Evolutionary conservation across 345 rosid genomes (phyloP).

Genomic region (Odontarrhena argentea): DNA sequence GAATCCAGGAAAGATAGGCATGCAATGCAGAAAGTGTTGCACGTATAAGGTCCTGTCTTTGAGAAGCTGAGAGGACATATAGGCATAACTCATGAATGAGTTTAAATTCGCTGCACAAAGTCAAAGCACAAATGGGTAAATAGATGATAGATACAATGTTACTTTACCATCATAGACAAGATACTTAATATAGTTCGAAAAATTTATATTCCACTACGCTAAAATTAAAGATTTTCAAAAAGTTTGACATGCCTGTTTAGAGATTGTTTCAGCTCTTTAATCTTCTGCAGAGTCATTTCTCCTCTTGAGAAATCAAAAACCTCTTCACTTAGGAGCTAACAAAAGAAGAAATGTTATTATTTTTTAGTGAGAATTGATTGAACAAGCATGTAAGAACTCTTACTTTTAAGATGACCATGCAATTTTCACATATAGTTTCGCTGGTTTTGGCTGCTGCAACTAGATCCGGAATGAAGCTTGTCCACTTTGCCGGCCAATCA

Average conservation of each 20-base stretch:
- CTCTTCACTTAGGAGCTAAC: constrained; percentile 95
- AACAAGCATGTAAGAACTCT: constrained; percentile 29
- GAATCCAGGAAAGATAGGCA: constrained; percentile 99
- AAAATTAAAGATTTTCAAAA: neutral
- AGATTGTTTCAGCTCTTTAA: constrained; percentile 97
- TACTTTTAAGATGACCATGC: constrained; percentile 96
- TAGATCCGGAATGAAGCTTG: constrained; percentile 96
- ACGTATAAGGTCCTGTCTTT: constrained; percentile 90
- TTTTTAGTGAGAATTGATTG: constrained; percentile 15
- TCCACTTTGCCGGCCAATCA: constrained; percentile 99
- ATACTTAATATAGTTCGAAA: neutral
- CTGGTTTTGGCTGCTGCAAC: constrained; percentile 99
- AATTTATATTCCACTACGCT: neutral
- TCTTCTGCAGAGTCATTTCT: constrained; percentile 96
- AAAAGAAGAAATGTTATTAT: constrained; percentile 25
- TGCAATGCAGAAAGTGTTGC: constrained; percentile 95
- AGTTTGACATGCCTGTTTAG: constrained; percentile 64
- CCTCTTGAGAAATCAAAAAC: constrained; percentile 99
- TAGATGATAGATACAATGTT: constrained; percentile 20
- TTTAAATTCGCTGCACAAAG: constrained; percentile 84
- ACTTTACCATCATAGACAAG: constrained; percentile 8
- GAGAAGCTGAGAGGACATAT: constrained; percentile 93
- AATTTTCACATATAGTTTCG: constrained; percentile 98
- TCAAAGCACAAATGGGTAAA: constrained; percentile 31
- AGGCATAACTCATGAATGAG: constrained; percentile 98